A percentile compares a stretch with the other conserved stretches of the same genome.
Conservation (phyloP, 352 stramenopile genomes). For the Thalassiosira livingstoniorum region DNA sequence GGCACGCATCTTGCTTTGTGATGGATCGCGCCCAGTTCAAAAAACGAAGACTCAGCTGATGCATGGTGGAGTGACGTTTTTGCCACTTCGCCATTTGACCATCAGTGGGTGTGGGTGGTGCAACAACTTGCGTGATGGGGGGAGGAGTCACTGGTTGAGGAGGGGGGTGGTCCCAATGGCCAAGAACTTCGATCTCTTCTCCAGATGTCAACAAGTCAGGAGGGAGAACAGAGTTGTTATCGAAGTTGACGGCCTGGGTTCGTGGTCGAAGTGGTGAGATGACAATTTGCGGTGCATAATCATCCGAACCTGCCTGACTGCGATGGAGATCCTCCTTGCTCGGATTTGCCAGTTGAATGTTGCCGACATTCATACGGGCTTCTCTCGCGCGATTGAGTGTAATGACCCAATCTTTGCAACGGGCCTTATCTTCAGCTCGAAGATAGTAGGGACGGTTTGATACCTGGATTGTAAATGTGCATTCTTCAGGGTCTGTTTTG, state of each 20-base stretch:
- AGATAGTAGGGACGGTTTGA: conserved; percentile 78
- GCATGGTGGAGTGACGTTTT: conserved; percentile 63
- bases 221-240: conserved; percentile 27
- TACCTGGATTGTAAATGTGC: conserved; percentile 84
- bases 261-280: conserved; percentile 75
- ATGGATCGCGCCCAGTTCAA: conserved; percentile 65
- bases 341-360: conserved; percentile 75
- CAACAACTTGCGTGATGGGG: background rate
- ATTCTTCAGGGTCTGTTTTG: conserved; percentile 65
- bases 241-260: conserved; percentile 66
- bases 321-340: conserved; percentile 46
- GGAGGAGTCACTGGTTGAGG: conserved; percentile 11
- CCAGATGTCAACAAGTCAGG: conserved; percentile 57
- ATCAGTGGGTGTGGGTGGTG: background rate
- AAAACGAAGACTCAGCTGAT: conserved; percentile 59
- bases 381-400: conserved; percentile 82
- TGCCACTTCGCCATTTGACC: conserved; percentile 60
- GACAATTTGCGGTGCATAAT: conserved; percentile 74
- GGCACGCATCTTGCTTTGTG: conserved; percentile 44
- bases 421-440: conserved; percentile 72
- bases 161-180: conserved; percentile 40
- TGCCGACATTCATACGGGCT: conserved; percentile 75
- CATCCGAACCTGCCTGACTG: conserved; percentile 51
- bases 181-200: conserved; percentile 54
- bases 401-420: conserved; percentile 85